A percentile compares a stretch with the other conserved stretches of the same genome.
phyloP scores from a whole-genome alignment of 1,139 yeast species.

The Sugiyamaella japonica region DNA sequence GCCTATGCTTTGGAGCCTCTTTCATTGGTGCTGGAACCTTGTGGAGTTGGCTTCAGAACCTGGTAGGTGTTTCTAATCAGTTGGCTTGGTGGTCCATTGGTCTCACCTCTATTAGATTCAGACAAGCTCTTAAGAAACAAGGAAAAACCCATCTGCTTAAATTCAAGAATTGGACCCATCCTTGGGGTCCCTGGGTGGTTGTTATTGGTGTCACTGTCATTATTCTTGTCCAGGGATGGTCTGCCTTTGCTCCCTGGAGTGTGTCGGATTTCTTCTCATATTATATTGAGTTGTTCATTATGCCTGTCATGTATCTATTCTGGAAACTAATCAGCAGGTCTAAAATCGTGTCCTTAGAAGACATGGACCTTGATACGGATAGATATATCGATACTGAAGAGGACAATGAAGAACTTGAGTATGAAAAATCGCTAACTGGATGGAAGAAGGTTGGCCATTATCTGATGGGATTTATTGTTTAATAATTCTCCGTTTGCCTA shows the following conservation, averaged over 20 bases:
- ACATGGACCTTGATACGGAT: conserved; percentile 66
- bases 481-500: not conserved
- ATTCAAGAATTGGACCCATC: conserved; percentile 57
- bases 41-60: conserved; percentile 65
- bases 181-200: conserved; percentile 61
- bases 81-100: conserved; percentile 60
- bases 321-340: conserved; percentile 53
- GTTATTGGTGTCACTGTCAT: conserved; percentile 50
- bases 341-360: conserved; percentile 48
- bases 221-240: conserved; percentile 64
- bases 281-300: conserved; percentile 47
- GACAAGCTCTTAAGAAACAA: conserved; percentile 44
- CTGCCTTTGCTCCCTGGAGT: conserved; percentile 58
- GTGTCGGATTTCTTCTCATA: conserved; percentile 53
- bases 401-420: conserved; percentile 47
- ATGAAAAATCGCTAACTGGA: conserved; percentile 46
- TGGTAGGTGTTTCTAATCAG: conserved; percentile 62
- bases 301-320: conserved; percentile 53
- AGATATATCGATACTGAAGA: conserved; percentile 54
- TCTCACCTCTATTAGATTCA: conserved; percentile 48
- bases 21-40: conserved; percentile 51
- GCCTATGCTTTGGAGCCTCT: conserved; percentile 63
- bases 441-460: conserved; percentile 39
- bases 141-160: conserved; percentile 33
- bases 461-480: conserved; percentile 39